Base-by-base conservation (phyloP, 106 monocot species). In the Dioscorea zingiberensis region DNA sequence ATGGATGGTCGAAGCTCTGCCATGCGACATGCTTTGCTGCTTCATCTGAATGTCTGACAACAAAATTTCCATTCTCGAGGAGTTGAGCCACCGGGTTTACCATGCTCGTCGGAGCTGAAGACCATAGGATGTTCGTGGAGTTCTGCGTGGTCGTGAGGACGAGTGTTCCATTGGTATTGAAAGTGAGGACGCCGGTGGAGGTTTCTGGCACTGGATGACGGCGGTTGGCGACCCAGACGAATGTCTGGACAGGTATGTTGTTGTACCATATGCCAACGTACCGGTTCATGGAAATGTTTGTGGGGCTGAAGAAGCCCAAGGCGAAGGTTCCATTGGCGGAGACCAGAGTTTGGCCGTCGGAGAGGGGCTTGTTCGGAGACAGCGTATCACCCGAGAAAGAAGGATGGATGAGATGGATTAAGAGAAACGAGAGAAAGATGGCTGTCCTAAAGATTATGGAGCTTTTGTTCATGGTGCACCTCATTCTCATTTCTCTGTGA, bases 1-100 rank as follows among this genome's bases (percentile, higher is more conserved):
- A 25, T 4, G 85, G 81, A 27, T 78, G 7, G 47, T 85, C 81
- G 32, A 86, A 86, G 69, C 86, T 86, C 67, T 86, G 79, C 86
- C 86, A 86, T 7, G 22, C 38, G 10, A 38, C 38, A 38, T 38
- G 3, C 6, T 38, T 6, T 6, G 38, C 4, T 30, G 7, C 2
- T 38, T 38, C 9, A 10, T 38, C 0, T 10, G 6, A 2, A 30
- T 30, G 4, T 30, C 30, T 38, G 38, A 38, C 38, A 1, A 38
- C 38, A 38, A 81, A 27, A 21, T 86, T 82, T 11, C 86, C 81
- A 3, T 1, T 13, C 48, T 81, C 72, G 16, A 60, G 28, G 3
- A 75, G 64, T 38, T 21, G 25, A 0, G 60, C 62, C 4, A 65
- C 32, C 13, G 72, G 76, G 18, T 27, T 22, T 21, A 25, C 21